A percentile compares a stretch with the other conserved stretches of the same genome.
These are phyloP conservation scores for Phytophthora ramorum DNA, from an alignment of 352 stramenopile genomes.

Conservation along the genomic window DNA sequence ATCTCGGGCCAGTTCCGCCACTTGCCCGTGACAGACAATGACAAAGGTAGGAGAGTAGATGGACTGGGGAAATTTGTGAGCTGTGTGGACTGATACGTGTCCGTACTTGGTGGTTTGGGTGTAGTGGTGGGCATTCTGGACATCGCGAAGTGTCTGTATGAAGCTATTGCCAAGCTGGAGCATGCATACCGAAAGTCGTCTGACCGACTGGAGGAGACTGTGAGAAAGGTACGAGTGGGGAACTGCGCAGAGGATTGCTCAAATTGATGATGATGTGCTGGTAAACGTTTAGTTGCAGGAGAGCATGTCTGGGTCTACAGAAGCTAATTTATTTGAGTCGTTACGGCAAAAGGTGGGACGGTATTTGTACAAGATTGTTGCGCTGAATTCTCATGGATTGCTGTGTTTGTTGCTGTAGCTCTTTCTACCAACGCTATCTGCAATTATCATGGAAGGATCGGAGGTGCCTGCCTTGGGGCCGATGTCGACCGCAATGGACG, in stretches of 20 bases:
- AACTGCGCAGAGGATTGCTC: neutral
- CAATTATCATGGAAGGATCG: constrained; percentile 69
- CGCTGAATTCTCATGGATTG: neutral
- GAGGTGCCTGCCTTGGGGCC: constrained; percentile 66
- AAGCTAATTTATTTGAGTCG: constrained; percentile 84
- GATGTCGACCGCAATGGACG: constrained; percentile 65
- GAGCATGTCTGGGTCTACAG: constrained; percentile 52
- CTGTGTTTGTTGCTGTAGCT: constrained; percentile 47
- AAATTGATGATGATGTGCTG: constrained; percentile 9
- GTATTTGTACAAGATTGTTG: neutral
- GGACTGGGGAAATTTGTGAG: neutral
- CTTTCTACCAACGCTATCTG: constrained; percentile 85
- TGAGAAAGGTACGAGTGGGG: constrained; percentile 70
- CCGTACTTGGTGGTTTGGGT: constrained; percentile 1
- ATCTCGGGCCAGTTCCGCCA: constrained; percentile 96
- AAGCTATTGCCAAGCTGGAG: constrained; percentile 97
- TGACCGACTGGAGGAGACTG: constrained; percentile 65
- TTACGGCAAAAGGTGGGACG: constrained; percentile 75
- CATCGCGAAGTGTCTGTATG: constrained; percentile 99
- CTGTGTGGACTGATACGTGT: neutral
- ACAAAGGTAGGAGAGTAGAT: constrained; percentile 60
- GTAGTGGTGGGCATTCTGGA: constrained; percentile 96
- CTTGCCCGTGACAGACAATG: constrained; percentile 93
- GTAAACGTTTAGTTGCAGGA: constrained; percentile 51
- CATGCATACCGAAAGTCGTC: constrained; percentile 84